These are phyloP conservation scores for Daldinia caldariorum DNA, from an alignment of 495 filamentous ascomycete genomes.

Conservation along the genomic window DNA sequence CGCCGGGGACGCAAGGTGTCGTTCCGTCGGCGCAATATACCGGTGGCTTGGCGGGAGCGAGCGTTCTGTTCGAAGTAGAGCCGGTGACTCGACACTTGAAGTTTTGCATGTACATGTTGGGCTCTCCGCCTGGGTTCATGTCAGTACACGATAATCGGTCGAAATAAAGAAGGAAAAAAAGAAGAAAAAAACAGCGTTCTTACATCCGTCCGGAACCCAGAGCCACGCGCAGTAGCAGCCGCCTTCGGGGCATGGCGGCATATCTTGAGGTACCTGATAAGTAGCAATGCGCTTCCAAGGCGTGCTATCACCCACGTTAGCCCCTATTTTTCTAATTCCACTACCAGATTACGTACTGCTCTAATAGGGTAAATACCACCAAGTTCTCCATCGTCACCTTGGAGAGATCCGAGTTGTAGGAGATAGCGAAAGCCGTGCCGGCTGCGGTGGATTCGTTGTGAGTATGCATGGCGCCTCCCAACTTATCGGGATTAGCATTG, in stretches of 20 bases:
- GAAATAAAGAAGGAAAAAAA: background rate
- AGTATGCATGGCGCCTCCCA: constrained; percentile 55
- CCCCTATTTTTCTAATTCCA: background rate
- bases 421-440: constrained; percentile 65
- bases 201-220: constrained; percentile 64
- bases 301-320: constrained; percentile 45
- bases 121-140: constrained; percentile 44
- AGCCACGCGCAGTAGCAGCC: constrained; percentile 68
- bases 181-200: background rate
- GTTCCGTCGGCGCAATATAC: constrained; percentile 56
- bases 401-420: constrained; percentile 58
- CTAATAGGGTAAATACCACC: constrained; percentile 60
- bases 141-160: background rate
- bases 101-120: constrained; percentile 66
- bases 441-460: constrained; percentile 56
- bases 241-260: constrained; percentile 59
- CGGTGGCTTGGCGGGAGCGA: constrained; percentile 55
- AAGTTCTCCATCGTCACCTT: constrained; percentile 63
- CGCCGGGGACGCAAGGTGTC: constrained; percentile 59
- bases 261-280: constrained; percentile 58
- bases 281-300: constrained; percentile 61
- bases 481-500: constrained; percentile 43
- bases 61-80: constrained; percentile 50
- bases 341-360: constrained; percentile 46
- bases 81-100: constrained; percentile 63